Evolutionary conservation across 257 asterid species (phyloP).

Genomic region (Solanum bulbocastanum): DNA sequence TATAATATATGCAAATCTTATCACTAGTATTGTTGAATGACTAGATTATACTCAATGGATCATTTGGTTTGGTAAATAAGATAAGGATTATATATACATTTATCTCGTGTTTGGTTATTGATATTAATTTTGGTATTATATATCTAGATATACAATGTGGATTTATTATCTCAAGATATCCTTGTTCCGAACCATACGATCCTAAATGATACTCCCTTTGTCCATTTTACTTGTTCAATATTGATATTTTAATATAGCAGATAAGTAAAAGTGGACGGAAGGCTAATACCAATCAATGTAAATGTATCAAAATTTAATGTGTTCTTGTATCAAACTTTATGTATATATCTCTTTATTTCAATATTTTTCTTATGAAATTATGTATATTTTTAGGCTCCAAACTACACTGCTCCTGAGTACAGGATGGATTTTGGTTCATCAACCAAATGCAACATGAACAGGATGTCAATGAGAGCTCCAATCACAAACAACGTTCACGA

Average conservation of each 20-base stretch:
- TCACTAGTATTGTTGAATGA: not conserved
- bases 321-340: not conserved
- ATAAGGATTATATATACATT: not conserved
- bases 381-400: conserved; percentile 28
- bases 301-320: not conserved
- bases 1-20: too few relatives aligned
- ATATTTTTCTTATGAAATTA: not conserved
- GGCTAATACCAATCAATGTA: not conserved
- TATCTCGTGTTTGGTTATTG: not conserved
- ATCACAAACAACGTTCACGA: conserved; percentile 19
- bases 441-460: conserved; percentile 44
- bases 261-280: not conserved
- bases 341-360: not conserved
- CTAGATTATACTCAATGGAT: not conserved
- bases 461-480: conserved; percentile 33
- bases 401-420: conserved; percentile 25
- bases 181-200: not conserved
- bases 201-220: not conserved
- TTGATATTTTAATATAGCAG: too few relatives aligned
- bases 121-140: not conserved
- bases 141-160: not conserved
- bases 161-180: not conserved
- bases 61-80: too few relatives aligned
- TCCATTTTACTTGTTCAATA: not conserved
- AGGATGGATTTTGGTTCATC: conserved; percentile 56